A percentile compares a stretch with the other conserved stretches of the same genome.
Conservation (phyloP, 768 basidiomycete genomes). For the Sporobolomyces roseus region DNA sequence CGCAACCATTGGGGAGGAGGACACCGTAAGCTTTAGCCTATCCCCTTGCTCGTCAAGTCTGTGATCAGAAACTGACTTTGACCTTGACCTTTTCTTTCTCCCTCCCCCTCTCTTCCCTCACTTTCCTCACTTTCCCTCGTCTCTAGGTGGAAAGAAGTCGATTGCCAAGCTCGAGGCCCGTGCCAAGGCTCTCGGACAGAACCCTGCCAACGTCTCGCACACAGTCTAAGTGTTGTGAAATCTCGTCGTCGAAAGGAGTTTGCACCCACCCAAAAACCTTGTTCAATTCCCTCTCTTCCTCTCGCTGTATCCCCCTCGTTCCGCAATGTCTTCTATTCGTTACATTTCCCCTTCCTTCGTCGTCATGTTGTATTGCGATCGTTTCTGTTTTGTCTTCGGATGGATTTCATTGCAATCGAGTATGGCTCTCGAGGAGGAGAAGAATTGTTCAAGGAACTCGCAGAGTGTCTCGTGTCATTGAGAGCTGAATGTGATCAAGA, state of each 20-base stretch:
- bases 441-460: no score
- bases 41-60: conserved; percentile 63
- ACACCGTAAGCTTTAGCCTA: conserved; percentile 54
- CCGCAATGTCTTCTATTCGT: background rate
- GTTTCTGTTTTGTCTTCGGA: background rate
- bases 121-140: background rate
- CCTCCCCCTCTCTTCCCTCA: background rate
- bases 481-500: no score
- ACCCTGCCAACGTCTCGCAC: conserved; percentile 18
- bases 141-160: conserved; percentile 50
- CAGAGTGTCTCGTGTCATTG: no score
- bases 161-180: conserved; percentile 53
- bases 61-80: conserved; percentile 27
- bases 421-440: background rate
- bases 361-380: background rate
- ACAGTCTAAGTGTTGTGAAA: conserved; percentile 2
- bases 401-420: background rate
- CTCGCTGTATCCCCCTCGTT: no score
- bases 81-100: background rate
- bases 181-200: conserved; percentile 26
- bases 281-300: no score
- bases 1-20: conserved; percentile 95
- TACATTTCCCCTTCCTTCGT: background rate
- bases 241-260: no score
- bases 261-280: no score